These are phyloP conservation scores for Stachybotrys elegans DNA, from an alignment of 2,329 filamentous ascomycete species.

Conservation along the genomic window DNA sequence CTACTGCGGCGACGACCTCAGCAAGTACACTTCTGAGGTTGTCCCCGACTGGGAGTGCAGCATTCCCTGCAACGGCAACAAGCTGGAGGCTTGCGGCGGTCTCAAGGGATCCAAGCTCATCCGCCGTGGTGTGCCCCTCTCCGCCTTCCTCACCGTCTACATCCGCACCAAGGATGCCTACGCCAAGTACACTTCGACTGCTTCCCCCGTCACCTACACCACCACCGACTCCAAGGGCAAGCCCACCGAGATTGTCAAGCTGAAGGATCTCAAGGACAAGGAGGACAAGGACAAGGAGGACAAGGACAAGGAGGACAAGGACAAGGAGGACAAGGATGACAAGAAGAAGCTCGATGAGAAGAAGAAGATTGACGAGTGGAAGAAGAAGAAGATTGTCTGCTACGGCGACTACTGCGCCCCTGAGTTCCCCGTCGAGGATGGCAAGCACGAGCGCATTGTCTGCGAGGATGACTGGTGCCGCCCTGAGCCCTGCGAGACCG, in stretches of 20 bases:
- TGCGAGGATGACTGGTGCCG: constrained; percentile 23
- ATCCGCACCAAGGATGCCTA: constrained; percentile 1
- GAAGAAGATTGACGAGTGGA: constrained; percentile 10
- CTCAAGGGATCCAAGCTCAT: constrained; percentile 6
- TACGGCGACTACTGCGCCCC: constrained; percentile 25
- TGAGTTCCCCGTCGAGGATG: constrained; percentile 20
- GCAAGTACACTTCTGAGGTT: constrained; percentile 5
- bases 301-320: neutral
- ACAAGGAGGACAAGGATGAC: constrained; percentile 3
- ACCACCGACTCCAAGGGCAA: neutral
- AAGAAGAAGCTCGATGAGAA: constrained; percentile 5
- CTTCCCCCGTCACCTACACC: neutral
- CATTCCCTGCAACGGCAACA: constrained; percentile 15
- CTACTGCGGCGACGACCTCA: constrained; percentile 16
- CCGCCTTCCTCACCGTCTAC: constrained; percentile 15
- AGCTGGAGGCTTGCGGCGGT: constrained; percentile 15
- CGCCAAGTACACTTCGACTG: neutral
- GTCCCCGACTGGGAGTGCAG: constrained; percentile 10
- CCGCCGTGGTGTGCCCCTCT: constrained; percentile 10
- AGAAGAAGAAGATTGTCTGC: constrained; percentile 29
- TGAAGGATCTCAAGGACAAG: neutral
- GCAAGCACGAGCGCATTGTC: constrained; percentile 23
- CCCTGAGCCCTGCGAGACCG: constrained; percentile 17
- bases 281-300: neutral
- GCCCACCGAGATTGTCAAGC: neutral